Evolutionary conservation across 495 filamentous ascomycete species (phyloP).

Genomic region (Podospora conica): DNA sequence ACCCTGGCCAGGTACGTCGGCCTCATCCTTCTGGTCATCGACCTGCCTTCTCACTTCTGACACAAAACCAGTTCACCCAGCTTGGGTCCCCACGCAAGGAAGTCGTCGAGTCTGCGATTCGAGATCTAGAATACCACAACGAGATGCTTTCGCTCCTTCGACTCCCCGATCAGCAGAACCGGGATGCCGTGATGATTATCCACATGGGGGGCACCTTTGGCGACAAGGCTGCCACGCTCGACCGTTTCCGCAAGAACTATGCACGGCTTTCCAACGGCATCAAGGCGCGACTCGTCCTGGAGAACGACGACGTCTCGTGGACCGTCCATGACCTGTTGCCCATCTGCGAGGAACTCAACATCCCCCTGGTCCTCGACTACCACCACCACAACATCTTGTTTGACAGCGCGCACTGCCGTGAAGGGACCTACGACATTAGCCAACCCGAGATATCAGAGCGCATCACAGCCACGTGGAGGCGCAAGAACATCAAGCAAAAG

Average conservation of each 20-base stretch:
- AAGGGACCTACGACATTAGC: constrained; percentile 83
- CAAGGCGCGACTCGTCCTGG: constrained; percentile 78
- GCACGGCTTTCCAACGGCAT: constrained; percentile 52
- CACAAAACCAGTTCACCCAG: constrained; percentile 63
- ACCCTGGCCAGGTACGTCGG: constrained; percentile 66
- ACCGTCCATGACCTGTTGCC: constrained; percentile 87
- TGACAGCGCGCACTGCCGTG: constrained; percentile 61
- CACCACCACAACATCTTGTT: constrained; percentile 97
- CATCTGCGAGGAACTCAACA: constrained; percentile 86
- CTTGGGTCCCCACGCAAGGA: constrained; percentile 69
- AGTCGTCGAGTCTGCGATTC: constrained; percentile 68
- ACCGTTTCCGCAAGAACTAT: constrained; percentile 79
- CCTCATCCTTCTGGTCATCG: not conserved
- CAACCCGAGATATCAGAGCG: constrained; percentile 48
- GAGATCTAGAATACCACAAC: constrained; percentile 85
- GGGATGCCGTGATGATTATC: constrained; percentile 89
- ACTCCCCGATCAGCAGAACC: constrained; percentile 71
- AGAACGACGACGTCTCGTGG: constrained; percentile 91
- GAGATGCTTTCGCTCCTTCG: constrained; percentile 76
- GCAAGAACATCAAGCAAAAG: constrained; percentile 85
- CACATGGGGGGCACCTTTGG: constrained; percentile 93
- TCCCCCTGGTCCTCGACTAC: constrained; percentile 87
- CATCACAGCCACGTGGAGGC: constrained; percentile 78
- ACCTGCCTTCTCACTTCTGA: constrained; percentile 4
- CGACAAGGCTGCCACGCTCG: constrained; percentile 75